phyloP scores from a whole-genome alignment of 148 eudicot genomes.

The Rhododendron ovatum region DNA sequence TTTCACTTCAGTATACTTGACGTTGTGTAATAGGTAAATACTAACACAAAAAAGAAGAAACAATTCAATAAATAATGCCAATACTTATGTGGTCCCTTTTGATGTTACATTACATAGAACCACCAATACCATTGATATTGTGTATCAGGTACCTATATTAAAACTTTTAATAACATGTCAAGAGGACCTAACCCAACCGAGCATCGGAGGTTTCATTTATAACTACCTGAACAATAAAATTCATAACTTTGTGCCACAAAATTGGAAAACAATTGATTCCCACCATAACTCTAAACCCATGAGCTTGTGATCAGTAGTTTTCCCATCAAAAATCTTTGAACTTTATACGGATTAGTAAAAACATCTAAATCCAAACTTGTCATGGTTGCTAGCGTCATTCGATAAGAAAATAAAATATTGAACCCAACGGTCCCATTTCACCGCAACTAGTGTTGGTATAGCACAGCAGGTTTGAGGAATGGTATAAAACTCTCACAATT shows the following conservation, averaged over 20 bases:
- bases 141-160: background rate
- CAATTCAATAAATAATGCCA: background rate
- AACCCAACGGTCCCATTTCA: background rate
- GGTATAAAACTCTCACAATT: background rate
- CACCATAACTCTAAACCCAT: background rate
- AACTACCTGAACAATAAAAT: background rate
- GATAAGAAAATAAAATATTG: background rate
- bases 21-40: background rate
- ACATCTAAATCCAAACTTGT: background rate
- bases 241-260: background rate
- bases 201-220: background rate
- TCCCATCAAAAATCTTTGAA: background rate
- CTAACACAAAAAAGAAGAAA: background rate
- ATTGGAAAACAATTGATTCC: background rate
- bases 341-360: background rate
- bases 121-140: background rate
- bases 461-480: background rate
- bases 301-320: background rate
- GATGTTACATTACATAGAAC: background rate
- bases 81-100: background rate
- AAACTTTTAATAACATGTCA: background rate
- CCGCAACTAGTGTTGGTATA: background rate
- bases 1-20: background rate
- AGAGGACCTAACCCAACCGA: background rate
- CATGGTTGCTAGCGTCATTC: background rate